phyloP scores from a whole-genome alignment of 805 yeast species.

The Candida incommunis region DNA sequence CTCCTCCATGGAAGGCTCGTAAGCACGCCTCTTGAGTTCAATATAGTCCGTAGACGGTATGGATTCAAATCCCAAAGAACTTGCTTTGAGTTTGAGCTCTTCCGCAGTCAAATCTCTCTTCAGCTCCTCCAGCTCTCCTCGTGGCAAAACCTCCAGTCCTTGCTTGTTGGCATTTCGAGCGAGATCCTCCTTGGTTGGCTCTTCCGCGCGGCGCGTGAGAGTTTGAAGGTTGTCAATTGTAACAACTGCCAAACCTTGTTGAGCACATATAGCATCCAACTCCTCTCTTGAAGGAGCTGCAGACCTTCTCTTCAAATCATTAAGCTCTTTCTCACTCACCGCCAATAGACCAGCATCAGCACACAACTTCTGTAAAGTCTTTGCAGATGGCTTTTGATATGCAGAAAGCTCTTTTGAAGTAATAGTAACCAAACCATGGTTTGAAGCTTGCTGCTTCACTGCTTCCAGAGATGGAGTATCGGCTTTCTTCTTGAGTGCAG shows the following conservation, averaged over 20 bases:
- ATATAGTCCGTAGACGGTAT: background rate
- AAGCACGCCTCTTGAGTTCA: constrained; percentile 1
- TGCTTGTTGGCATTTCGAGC: constrained; percentile 20
- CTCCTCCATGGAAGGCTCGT: constrained; percentile 10
- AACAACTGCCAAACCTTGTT: background rate
- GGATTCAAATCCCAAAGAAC: background rate
- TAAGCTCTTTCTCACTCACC: constrained; percentile 3
- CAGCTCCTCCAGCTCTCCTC: constrained; percentile 7
- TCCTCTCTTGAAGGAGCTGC: background rate
- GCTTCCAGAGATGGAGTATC: constrained; percentile 3
- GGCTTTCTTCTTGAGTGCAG: constrained; percentile 2
- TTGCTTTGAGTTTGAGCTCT: constrained; percentile 7
- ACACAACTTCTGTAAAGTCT: background rate
- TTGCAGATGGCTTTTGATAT: constrained; percentile 2
- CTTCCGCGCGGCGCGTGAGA: constrained; percentile 5
- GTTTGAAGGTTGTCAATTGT: background rate
- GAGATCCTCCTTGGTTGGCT: constrained; percentile 13
- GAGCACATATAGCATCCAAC: background rate
- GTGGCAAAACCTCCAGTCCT: constrained; percentile 20
- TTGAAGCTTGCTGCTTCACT: constrained; percentile 1
- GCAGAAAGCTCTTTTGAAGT: background rate
- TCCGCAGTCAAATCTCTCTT: constrained; percentile 7
- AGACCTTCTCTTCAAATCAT: background rate
- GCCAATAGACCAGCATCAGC: background rate
- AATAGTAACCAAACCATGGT: constrained; percentile 1